phyloP scores from a whole-genome alignment of 352 stramenopile genomes.

The Phytophthora uliginosa region DNA sequence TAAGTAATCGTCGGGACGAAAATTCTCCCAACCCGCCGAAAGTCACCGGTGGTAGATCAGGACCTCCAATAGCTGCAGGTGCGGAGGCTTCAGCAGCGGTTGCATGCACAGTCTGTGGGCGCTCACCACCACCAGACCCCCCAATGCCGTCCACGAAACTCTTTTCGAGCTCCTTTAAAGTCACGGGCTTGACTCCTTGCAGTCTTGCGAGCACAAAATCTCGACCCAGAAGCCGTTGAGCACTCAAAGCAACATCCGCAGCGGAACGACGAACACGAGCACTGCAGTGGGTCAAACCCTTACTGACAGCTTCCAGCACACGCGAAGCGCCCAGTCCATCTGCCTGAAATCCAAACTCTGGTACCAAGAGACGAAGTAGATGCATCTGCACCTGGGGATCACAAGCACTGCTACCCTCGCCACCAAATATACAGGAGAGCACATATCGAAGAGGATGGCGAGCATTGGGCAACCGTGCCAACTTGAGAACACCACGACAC shows the following conservation, averaged over 20 bases:
- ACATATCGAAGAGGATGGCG: constrained; percentile 75
- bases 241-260: constrained; percentile 83
- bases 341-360: constrained; percentile 81
- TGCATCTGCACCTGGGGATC: constrained; percentile 87
- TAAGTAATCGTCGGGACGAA: constrained; percentile 62
- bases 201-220: constrained; percentile 75
- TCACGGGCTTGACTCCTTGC: constrained; percentile 79
- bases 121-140: constrained; percentile 35
- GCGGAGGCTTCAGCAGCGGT: constrained; percentile 28
- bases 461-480: constrained; percentile 70
- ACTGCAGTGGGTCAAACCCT: constrained; percentile 65
- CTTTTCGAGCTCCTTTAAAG: constrained; percentile 88
- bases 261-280: constrained; percentile 80
- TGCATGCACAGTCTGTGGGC: constrained; percentile 73
- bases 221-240: constrained; percentile 80
- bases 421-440: constrained; percentile 78
- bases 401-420: constrained; percentile 51
- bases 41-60: constrained; percentile 53
- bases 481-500: constrained; percentile 81
- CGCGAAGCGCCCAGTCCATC: constrained; percentile 70
- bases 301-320: constrained; percentile 59
- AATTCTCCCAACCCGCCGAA: constrained; percentile 42
- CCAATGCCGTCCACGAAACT: constrained; percentile 70
- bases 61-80: constrained; percentile 22
- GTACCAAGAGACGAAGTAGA: constrained; percentile 75